Base-by-base conservation (phyloP, 2,329 filamentous ascomycete species). In the Epichloe aotearoae region DNA sequence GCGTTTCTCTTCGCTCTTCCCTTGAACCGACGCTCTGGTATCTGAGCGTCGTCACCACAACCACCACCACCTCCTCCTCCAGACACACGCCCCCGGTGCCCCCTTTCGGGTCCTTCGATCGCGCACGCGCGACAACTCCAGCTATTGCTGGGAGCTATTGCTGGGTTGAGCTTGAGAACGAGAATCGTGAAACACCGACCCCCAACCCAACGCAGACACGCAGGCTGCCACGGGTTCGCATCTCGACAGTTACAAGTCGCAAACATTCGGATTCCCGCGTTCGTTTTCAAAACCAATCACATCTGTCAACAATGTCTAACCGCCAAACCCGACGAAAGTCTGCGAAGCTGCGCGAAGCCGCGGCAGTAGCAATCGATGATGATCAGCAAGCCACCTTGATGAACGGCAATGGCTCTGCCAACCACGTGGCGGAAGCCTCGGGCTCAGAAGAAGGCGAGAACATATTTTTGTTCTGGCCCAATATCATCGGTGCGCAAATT, bases 401-500 rank as follows among this genome's bases (percentile, higher is more conserved):
- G 61, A 75, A 75, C 55, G 73, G 71, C 53, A 76, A 76, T 56
- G 69, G 71, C 50, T 63, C 66, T 51, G 68, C 66, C 48, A 61
- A 66, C 55, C 59, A 65, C 47, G 57, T 60, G 23, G 51, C 64
- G 54, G 62, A 63, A 53, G 61, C 58, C 49, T 64, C 67, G 54
- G 70, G 62, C 40, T 59, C 67, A 46, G 57, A 66, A 46, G 63
- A 69, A 10, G 64, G 68, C 41, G 86, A 90, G 68, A 91, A 91
- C 66, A 84, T 91, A 56, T 91, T 90, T 57, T 67, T 90, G 34
- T 90, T 91, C 68, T 83, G 79, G 68, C 86, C 87, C 33, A 91
- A 91, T 62, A 73, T 91, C 39, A 90, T 91, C 59, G 86, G 85
- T 88, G 72, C 57, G 76, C 61, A 42, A 10, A 14, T 12, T 15